Evolutionary conservation across 805 yeast species (phyloP).

Genomic region (Naumovozyma castellii): DNA sequence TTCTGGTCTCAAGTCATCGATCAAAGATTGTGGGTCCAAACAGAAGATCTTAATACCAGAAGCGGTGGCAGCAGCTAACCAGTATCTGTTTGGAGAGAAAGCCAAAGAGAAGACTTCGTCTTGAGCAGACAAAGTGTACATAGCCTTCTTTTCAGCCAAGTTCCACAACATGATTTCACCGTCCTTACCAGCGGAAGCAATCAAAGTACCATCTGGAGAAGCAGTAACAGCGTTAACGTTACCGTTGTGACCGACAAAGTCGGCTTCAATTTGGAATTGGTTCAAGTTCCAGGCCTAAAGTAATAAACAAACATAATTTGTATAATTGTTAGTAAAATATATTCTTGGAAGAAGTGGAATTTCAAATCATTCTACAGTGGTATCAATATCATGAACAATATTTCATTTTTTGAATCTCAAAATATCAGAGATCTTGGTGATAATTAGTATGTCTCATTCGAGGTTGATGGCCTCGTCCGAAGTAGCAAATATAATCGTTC

Average conservation of each 20-base stretch:
- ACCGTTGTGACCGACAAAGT: slow-evolving; percentile 98
- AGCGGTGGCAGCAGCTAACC: slow-evolving; percentile 99
- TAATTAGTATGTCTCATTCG: slow-evolving; percentile 89
- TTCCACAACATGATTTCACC: slow-evolving; percentile 98
- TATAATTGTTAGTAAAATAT: slow-evolving; percentile 36
- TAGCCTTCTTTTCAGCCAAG: slow-evolving; percentile 71
- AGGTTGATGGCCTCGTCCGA: slow-evolving; percentile 63
- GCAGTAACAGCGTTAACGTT: slow-evolving; percentile 94
- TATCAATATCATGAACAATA: too few relatives aligned
- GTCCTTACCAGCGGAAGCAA: slow-evolving; percentile 99
- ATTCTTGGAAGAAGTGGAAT: background rate
- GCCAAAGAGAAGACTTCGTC: slow-evolving; percentile 97
- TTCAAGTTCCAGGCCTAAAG: slow-evolving; percentile 86
- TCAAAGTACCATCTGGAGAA: slow-evolving; percentile 98
- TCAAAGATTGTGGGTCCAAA: slow-evolving; percentile 86
- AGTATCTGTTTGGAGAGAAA: slow-evolving; percentile 99
- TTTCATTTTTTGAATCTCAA: too few relatives aligned
- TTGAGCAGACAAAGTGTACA: slow-evolving; percentile 90
- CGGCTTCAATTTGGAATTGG: slow-evolving; percentile 81
- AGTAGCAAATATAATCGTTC: slow-evolving; percentile 94
- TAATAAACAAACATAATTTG: slow-evolving; percentile 1
- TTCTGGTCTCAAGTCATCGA: slow-evolving; percentile 98
- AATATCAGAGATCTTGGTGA: slow-evolving; percentile 99
- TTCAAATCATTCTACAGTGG: background rate
- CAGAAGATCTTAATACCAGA: slow-evolving; percentile 96